These are phyloP conservation scores for Capsicum baccatum DNA, from an alignment of 257 asterid species.

Conservation along the genomic window DNA sequence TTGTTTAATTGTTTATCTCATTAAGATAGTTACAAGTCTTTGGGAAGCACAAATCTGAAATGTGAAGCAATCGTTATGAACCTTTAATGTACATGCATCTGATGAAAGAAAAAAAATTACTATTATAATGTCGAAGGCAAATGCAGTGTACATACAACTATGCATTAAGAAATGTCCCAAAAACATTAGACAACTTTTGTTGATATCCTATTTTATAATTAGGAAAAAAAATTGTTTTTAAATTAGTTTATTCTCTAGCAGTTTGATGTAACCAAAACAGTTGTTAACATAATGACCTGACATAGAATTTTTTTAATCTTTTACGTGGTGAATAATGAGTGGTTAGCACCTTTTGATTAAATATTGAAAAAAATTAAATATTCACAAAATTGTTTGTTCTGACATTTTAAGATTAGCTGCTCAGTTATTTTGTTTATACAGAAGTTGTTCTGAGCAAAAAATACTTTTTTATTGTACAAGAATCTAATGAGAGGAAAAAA, in stretches of 20 bases:
- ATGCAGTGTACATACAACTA: slow-evolving; percentile 27
- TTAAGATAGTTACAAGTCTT: neutral
- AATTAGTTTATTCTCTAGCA: slow-evolving; percentile 2
- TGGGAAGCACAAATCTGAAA: neutral
- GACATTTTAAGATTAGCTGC: slow-evolving; percentile 7
- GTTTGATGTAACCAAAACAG: slow-evolving; percentile 4
- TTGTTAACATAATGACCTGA: slow-evolving; percentile 25
- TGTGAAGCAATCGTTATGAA: slow-evolving; percentile 2
- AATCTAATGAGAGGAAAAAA: neutral
- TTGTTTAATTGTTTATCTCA: neutral
- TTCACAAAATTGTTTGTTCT: neutral
- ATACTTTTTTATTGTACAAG: neutral
- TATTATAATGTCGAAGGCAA: neutral
- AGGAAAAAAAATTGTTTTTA: neutral
- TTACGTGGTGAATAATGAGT: neutral
- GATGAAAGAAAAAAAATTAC: too few relatives aligned
- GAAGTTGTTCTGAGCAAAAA: neutral
- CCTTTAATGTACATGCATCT: slow-evolving; percentile 5
- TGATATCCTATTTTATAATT: neutral
- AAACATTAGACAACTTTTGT: slow-evolving; percentile 25
- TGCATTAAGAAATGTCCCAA: slow-evolving; percentile 28
- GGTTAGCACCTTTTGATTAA: neutral
- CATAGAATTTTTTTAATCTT: neutral
- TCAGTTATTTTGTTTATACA: neutral
- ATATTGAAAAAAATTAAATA: neutral